phyloP scores from a whole-genome alignment of 495 filamentous ascomycete species.

The Cairneyella variabilis region DNA sequence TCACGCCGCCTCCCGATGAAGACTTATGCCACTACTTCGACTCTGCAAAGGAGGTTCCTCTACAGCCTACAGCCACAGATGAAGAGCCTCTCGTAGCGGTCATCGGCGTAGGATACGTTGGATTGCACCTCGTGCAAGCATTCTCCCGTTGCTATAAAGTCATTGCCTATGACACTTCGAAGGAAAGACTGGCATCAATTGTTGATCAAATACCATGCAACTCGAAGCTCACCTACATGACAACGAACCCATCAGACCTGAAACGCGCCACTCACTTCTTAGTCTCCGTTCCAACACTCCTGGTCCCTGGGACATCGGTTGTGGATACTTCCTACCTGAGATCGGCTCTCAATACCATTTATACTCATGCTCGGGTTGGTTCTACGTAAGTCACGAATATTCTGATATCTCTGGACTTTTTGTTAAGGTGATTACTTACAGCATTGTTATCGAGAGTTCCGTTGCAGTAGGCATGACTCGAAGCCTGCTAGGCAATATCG shows the following conservation, averaged over 20 bases:
- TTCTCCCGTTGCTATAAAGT: constrained; percentile 30
- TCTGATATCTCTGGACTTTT: no score
- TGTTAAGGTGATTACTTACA: no score
- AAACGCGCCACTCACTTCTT: constrained; percentile 31
- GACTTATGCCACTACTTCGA: not conserved
- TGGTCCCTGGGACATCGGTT: constrained; percentile 25
- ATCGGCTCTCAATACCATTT: constrained; percentile 30
- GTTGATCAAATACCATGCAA: not conserved
- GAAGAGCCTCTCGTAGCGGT: constrained; percentile 32
- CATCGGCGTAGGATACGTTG: constrained; percentile 37
- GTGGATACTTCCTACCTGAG: constrained; percentile 32
- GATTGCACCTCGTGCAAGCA: constrained; percentile 28
- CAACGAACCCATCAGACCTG: constrained; percentile 8
- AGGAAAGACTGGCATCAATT: not conserved
- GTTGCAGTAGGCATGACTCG: constrained; percentile 39
- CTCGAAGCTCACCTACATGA: not conserved
- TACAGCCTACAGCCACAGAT: not conserved
- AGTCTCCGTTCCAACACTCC: constrained; percentile 35
- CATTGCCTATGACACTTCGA: constrained; percentile 30
- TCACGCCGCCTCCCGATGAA: not conserved
- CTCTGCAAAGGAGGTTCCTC: not conserved
- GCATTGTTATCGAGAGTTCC: constrained; percentile 34
- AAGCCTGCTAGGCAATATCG: constrained; percentile 27
- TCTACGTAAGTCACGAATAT: no score
- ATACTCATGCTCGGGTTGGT: constrained; percentile 24